These are phyloP conservation scores for Lithocarpus polystachyus DNA, from an alignment of 306 rosid genomes.

Conservation along the genomic window DNA sequence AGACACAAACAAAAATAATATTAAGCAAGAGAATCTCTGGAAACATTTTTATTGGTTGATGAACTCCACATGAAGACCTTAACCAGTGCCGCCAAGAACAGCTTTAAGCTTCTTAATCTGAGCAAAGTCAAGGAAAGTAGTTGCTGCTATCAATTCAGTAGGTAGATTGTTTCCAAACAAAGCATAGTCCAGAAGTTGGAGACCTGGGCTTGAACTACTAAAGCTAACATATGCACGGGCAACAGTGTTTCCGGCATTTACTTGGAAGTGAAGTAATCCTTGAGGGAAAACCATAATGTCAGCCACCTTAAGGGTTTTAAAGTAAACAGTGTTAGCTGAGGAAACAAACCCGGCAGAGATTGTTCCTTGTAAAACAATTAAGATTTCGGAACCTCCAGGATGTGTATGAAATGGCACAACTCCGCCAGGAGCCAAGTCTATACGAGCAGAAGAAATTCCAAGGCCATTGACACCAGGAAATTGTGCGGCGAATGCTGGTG, in stretches of 20 bases:
- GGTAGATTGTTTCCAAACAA: conserved; percentile 71
- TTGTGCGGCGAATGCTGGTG: conserved; percentile 59
- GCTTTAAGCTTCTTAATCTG: conserved; percentile 74
- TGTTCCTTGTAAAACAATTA: conserved; percentile 44
- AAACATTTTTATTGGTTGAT: background rate
- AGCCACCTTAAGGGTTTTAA: conserved; percentile 54
- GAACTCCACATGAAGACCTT: background rate
- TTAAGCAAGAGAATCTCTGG: background rate
- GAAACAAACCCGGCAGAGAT: conserved; percentile 64
- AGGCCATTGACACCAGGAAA: conserved; percentile 75
- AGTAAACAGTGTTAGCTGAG: conserved; percentile 51
- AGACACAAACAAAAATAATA: too few species aligned
- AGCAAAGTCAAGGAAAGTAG: conserved; percentile 64
- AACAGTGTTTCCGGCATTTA: conserved; percentile 35
- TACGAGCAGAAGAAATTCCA: conserved; percentile 60
- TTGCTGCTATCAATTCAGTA: conserved; percentile 33
- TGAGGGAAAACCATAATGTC: conserved; percentile 85
- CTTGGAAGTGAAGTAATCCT: conserved; percentile 74
- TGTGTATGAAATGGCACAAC: conserved; percentile 87
- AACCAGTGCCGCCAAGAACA: conserved; percentile 78
- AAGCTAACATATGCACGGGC: conserved; percentile 50
- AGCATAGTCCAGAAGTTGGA: conserved; percentile 73
- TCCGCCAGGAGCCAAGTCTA: conserved; percentile 58
- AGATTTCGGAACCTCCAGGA: conserved; percentile 59
- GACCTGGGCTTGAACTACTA: conserved; percentile 72